Base-by-base conservation (phyloP, 495 filamentous ascomycete genomes). In the Penicillium paxilli region DNA sequence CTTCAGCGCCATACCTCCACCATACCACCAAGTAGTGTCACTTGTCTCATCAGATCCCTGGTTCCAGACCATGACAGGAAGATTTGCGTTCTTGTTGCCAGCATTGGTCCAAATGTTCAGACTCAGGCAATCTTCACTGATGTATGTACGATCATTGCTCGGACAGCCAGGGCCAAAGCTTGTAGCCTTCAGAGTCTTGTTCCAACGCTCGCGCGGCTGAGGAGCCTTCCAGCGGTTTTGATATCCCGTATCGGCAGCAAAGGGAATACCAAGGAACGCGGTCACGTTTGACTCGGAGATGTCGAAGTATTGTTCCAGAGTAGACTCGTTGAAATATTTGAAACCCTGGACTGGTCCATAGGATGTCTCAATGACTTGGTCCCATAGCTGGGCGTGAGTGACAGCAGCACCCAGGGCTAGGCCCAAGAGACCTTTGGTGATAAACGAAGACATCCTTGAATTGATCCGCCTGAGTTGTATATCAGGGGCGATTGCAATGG, bases 241-340 rank as follows among this genome's bases (percentile, higher is more conserved):
- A 47, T 64, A 64, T 21, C 49, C 60, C 1, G 66, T 69, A 37
- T 64, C 60, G 9, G 66, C 63, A 10, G 66, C 66, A 40, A 60
- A 69, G 12, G 63, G 63, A 41, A 69, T 59, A 16, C 60, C 59
- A 24, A 63, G 26, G 44, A 63, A 67, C 0, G 59, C 59, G 1
- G 62, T 55, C 77, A 90, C 50, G 66, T 92, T 17, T 44, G 74
- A 44, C 69, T 91, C 30, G 52, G 55, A 47, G 58, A 64, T 24
- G 71, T 77, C 49, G 38, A 63, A 67, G 62, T 60, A 62, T n/a
- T 54, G 59, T 22, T 64, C 48, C 5, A 64, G 44, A 14, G 57
- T 65, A 1, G 67, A 60, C 23, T 58, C 21, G 25, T 65, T 70
- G 57, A 70, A 70, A 47, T 65, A 67, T 37, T 67, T 44, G 54